phyloP scores from a whole-genome alignment of 2,329 filamentous ascomycete species.

The Sporothrix globosa region DNA sequence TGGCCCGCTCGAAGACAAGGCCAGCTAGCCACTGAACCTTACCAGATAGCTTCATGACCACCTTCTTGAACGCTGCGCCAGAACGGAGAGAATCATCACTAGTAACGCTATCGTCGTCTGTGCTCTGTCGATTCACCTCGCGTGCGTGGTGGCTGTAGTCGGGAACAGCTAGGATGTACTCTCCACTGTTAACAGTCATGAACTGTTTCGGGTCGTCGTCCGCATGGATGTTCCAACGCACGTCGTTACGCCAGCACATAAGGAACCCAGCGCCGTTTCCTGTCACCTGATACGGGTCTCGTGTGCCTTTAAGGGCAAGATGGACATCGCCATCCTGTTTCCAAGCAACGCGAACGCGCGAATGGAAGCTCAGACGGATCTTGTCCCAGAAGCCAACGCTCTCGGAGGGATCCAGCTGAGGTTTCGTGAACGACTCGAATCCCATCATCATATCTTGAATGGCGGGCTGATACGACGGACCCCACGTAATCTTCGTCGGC shows the following conservation, averaged over 20 bases:
- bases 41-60: constrained; percentile 96
- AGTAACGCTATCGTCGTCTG: constrained; percentile 62
- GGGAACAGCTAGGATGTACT: constrained; percentile 91
- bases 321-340: constrained; percentile 95
- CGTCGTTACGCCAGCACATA: constrained; percentile 98
- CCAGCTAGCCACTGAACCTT: constrained; percentile 93
- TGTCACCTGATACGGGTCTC: constrained; percentile 91
- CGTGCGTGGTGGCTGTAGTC: constrained; percentile 89
- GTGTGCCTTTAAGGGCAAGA: constrained; percentile 83
- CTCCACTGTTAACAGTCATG: constrained; percentile 93
- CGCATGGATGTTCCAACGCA: constrained; percentile 81
- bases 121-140: constrained; percentile 57
- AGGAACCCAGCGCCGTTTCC: constrained; percentile 92
- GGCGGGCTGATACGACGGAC: constrained; percentile 93
- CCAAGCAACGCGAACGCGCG: constrained; percentile 85
- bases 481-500: constrained; percentile 94
- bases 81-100: constrained; percentile 68
- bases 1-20: constrained; percentile 85
- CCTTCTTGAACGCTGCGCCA: constrained; percentile 92
- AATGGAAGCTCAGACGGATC: constrained; percentile 91
- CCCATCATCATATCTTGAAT: constrained; percentile 99
- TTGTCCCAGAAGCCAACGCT: constrained; percentile 99
- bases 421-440: constrained; percentile 95
- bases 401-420: constrained; percentile 90
- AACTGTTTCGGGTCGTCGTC: constrained; percentile 88